phyloP scores from a whole-genome alignment of 2,329 filamentous ascomycete genomes.

The Penicillium nordicum region DNA sequence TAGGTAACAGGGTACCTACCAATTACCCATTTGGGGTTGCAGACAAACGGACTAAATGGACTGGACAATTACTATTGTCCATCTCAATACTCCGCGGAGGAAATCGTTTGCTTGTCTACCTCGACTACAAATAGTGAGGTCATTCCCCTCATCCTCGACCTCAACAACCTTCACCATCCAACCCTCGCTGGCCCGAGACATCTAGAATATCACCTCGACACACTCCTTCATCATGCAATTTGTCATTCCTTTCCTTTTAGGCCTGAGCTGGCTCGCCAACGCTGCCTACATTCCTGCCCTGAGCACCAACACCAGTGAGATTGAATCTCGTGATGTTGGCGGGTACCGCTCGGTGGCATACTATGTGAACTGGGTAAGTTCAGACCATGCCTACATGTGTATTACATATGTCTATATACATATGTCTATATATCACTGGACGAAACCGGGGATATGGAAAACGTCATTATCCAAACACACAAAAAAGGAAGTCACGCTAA shows the following conservation, averaged over 20 bases:
- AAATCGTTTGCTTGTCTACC: background rate
- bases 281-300: conserved; percentile 11
- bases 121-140: conserved; percentile 16
- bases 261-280: conserved; percentile 12
- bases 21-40: background rate
- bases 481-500: background rate
- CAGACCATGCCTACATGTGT: background rate
- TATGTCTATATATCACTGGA: too few species aligned
- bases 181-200: conserved; percentile 12
- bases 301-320: conserved; percentile 1
- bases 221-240: conserved; percentile 13
- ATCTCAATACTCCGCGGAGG: background rate
- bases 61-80: background rate
- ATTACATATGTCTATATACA: too few species aligned
- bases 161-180: background rate
- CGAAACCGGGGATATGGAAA: background rate
- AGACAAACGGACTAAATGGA: background rate
- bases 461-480: background rate
- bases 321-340: conserved; percentile 12
- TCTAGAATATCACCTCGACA: background rate
- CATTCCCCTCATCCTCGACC: background rate
- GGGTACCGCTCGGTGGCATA: conserved; percentile 41
- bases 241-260: conserved; percentile 9
- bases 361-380: conserved; percentile 46
- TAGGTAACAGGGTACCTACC: background rate